Conservation (phyloP, 2,329 filamentous ascomycete genomes). For the Diplodia intermedia region DNA sequence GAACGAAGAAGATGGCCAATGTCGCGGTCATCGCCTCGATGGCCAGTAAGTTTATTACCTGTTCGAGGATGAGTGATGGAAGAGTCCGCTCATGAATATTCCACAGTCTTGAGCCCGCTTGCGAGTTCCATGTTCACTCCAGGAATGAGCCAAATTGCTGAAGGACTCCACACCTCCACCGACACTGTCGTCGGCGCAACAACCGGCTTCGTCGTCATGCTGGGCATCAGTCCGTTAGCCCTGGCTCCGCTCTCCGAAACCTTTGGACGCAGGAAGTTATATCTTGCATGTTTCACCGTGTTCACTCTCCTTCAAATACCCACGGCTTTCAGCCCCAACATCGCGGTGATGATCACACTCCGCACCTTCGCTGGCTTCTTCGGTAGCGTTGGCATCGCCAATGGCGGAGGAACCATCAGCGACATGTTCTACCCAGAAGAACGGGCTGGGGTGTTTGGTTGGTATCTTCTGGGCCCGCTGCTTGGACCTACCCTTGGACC, state of each 20-base stretch:
- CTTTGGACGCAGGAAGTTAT: conserved; percentile 55
- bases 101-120: conserved; percentile 54
- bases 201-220: conserved; percentile 59
- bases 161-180: conserved; percentile 52
- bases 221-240: conserved; percentile 57
- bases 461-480: conserved; percentile 54
- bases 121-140: conserved; percentile 61
- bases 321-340: conserved; percentile 56
- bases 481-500: conserved; percentile 54
- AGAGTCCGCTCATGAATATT: conserved; percentile 16
- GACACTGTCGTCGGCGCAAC: conserved; percentile 57
- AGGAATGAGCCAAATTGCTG: conserved; percentile 58
- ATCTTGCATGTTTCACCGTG: conserved; percentile 53
- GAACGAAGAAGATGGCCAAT: conserved; percentile 56
- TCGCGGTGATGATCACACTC: conserved; percentile 53
- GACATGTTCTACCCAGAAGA: conserved; percentile 59
- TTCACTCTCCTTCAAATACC: conserved; percentile 58
- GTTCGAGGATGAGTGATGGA: not conserved
- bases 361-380: conserved; percentile 58
- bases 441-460: conserved; percentile 55
- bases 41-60: conserved; percentile 46
- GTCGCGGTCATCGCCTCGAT: conserved; percentile 59
- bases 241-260: conserved; percentile 57
- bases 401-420: conserved; percentile 59
- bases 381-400: conserved; percentile 58